Evolutionary conservation across 208 protist genomes (phyloP), one percentile per base, ranked within the genome.

Genomic region (Trypanosoma rangeli): DNA sequence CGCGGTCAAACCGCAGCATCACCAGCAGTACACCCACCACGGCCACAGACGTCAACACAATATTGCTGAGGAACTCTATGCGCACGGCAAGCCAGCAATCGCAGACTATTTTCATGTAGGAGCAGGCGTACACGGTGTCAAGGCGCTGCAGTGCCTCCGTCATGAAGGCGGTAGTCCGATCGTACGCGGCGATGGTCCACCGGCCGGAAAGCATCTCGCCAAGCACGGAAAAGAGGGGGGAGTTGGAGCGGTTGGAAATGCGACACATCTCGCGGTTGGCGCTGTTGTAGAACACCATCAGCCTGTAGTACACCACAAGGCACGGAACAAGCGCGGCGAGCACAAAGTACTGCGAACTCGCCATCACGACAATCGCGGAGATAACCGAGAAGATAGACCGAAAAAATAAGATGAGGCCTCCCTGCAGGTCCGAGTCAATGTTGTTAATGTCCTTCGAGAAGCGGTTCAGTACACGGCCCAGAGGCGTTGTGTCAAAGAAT

Each of bases 401-500:
- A 49, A 94, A 69, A 33, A 87, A 46, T 66, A 88, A 87, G 7
- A 93, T 78, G 29, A 92, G 64, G 42, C 76, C 83, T 29, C 74
- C 53, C 42, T 73, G 82, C 33, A 97, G 73, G 42, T 59, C 68
- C 31, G 71, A 64, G 74, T 98, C 95, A 31, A 98, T 65, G 8
- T 58, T 78, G 48, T 77, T 73, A 15, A 97, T 84, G 62, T 99
- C 98, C 46, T 92, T 92, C 18, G 82, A 88, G 76, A 99, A 99
- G 20, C 98, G 86, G 68, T 98, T 98, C 15, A 99, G 46, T 28
- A 99, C 87, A 26, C 97, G 86, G 5, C 98, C 98, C 1, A 92
- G 16, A 0, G 97, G 97, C 3, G 93, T 99, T 1, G 82, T 90
- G 72, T 99, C 96, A 79, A 98, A 99, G 75, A 98, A 99, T 9